Evolutionary conservation across 2,329 filamentous ascomycete species (phyloP), one percentile per base, ranked within the genome.

Genomic region (Emergomyces pasteurianus): DNA sequence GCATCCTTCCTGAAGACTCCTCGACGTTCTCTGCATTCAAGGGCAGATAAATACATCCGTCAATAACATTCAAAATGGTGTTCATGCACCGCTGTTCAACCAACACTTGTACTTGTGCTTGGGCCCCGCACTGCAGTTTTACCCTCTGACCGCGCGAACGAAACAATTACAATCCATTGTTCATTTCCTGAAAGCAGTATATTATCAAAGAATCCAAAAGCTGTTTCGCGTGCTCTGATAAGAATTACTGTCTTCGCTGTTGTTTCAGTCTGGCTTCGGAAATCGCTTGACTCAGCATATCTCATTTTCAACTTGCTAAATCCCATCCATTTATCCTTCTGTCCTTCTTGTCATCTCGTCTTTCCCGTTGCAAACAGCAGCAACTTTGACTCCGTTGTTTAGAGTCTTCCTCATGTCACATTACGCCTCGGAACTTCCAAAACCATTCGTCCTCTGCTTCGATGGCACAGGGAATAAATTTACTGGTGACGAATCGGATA

Each of bases 351-450:
- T n/a, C 8, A 1, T 34, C 18, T 18, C 21, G 6, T n/a, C 31
- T 16, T 23, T n/a, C 16, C 9, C 9, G 2, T 10, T 36, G 31
- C 31, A 34, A 52, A 16, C 9, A 10, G 16, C 16, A n/a, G 18
- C 26, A n/a, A 7, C 12, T 16, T 23, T 7, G 23, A 26, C n/a
- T 50, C 5, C 10, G 14, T 28, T 21, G 18, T 38, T n/a, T 56
- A 40, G 28, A 56, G 26, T 56, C 12, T 23, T 56, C 26, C 8
- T 60, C 71, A 79, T 67, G 76, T 76, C 38, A 75, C 67, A 78
- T 78, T 68, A 77, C 78, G 38, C 69, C 78, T 56, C 78, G 76
- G 64, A 75, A 78, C 36, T 78, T 75, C 68, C 74, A 74, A 69
- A 67, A 70, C 67, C 53, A 5, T 59, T 66, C 47, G 65, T 66